Base-by-base conservation (phyloP, 345 rosid genomes). In the Citrus unshiu region DNA sequence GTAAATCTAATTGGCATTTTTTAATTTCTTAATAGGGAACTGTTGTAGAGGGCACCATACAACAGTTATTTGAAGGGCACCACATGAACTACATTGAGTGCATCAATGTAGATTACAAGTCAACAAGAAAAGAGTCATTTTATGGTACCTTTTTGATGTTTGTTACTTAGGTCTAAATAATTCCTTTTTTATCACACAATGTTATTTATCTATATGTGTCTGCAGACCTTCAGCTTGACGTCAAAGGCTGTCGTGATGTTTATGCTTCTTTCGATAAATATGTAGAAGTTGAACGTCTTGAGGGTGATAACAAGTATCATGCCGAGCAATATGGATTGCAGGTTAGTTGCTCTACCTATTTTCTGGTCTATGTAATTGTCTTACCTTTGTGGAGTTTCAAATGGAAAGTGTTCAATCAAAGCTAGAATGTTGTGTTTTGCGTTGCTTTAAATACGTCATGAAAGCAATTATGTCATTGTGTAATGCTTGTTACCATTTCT, bases 201-300 rank as follows among this genome's bases (percentile, higher is more conserved):
- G 63, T 81, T 57, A 75, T 73, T 29, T 79, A 12, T 68, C 37
- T 60, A 35, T 71, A 24, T 70, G 68, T 75, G 29, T 81, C 22
- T 83, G 83, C 89, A 95, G 99, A 95, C 70, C 96, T 95, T 72
- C 99, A 95, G 86, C 98, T 95, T 74, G 99, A 95, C 84, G 99
- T 95, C 70, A 95, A 95, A 89, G 99, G 98, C 62, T 95, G 98
- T 85, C 90, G 88, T 78, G 99, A 95, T 84, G 95, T 95, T 66
- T 96, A 94, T 76, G 97, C 98, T 76, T 95, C 99, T 24, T 95
- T 95, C 90, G 99, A 95, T 78, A 95, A 94, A 86, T 95, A 95
- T 83, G 98, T 95, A 29, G 98, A 95, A 84, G 98, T 95, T 83
- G 98, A 95, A 82, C 88, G 91, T 56, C 99, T 95, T 75, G 99